Percentiles rank a stretch among this genome's conserved stretches.
Evolutionary conservation across 169 alveolate genomes (phyloP).

Genomic region (Cryptosporidium ryanae): DNA sequence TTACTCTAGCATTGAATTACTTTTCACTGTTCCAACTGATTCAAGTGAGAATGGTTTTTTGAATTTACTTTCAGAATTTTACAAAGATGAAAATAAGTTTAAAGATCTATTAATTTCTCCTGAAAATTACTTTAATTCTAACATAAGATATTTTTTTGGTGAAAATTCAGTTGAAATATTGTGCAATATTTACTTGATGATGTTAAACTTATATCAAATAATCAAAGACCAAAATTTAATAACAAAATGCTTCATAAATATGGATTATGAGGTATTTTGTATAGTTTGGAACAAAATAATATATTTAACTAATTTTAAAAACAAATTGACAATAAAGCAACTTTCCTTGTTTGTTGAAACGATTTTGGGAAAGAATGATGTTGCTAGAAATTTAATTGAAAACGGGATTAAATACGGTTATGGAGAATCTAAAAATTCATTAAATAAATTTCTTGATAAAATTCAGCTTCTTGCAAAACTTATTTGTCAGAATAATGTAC

Average conservation of each 20-base stretch:
- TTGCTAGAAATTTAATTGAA: constrained; percentile 31
- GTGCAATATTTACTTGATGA: constrained; percentile 37
- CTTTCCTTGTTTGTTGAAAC: constrained; percentile 10
- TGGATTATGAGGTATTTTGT: constrained; percentile 43
- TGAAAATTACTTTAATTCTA: constrained; percentile 16
- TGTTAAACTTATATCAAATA: constrained; percentile 49
- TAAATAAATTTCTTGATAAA: constrained; percentile 1
- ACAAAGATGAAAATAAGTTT: constrained; percentile 14
- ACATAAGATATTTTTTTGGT: constrained; percentile 7
- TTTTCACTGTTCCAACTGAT: neutral
- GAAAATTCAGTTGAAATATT: constrained; percentile 25
- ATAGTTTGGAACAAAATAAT: constrained; percentile 47
- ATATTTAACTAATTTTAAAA: neutral
- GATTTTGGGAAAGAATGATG: constrained; percentile 16
- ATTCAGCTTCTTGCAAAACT: neutral
- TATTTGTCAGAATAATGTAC: constrained; percentile 20
- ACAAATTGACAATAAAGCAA: constrained; percentile 5
- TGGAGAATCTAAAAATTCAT: neutral
- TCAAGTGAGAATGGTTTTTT: neutral
- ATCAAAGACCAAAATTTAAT: constrained; percentile 21
- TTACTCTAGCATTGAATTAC: constrained; percentile 11
- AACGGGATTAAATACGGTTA: constrained; percentile 42
- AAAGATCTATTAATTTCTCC: constrained; percentile 22
- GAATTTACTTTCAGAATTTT: constrained; percentile 8
- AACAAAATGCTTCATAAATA: constrained; percentile 3